Evolutionary conservation across 2,329 filamentous ascomycete species (phyloP), one percentile per base, ranked within the genome.

Genomic region (Ophiocordyceps camponoti-leonardi): DNA sequence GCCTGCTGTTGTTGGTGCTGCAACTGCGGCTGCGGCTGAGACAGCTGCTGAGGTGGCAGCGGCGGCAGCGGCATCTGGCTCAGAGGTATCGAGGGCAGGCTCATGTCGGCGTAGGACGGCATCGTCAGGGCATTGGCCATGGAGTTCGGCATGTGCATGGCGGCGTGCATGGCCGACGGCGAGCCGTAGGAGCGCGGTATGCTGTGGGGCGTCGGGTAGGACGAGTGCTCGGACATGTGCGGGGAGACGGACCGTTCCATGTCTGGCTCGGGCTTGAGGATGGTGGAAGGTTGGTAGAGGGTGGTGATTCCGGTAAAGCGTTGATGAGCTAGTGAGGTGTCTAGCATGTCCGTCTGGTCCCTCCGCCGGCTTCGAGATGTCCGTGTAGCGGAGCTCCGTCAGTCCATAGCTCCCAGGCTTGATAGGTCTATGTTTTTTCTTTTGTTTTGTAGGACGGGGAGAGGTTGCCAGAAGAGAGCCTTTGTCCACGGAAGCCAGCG

Each of bases 151-250:
- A 73, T 61, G 44, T 68, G 63, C 52, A 75, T 65, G 22, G 67
- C 62, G 10, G 64, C 58, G 43, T 70, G 68, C 70, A 78, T 73
- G 31, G 64, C 61, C 12, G 65, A 63, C 2, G 73, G 72, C 7
- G 73, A 76, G 44, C 69, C 68, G 52, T 75, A 77, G 1, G 69
- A 63, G 48, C 70, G 62, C 16, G 63, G 61, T 51, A 71, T 62
- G 47, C 64, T 67, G 54, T 69, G 67, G 40, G 63, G 61, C 42
- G 63, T 67, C 2, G 73, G 75, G 56, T 73, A 75, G 48, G 72
- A 67, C 6, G 73, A 77, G 56, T 73, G 69, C 52, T 77, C 74
- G 14, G 74, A 77, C 46, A 72, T 72, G 58, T 78, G 74, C 11
- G 74, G 73, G 7, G 74, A 77, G 52, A 67, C 69, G 43, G 72